These are phyloP conservation scores for Colletotrichum kahawae DNA, from an alignment of 2,329 filamentous ascomycete species.

Conservation along the genomic window DNA sequence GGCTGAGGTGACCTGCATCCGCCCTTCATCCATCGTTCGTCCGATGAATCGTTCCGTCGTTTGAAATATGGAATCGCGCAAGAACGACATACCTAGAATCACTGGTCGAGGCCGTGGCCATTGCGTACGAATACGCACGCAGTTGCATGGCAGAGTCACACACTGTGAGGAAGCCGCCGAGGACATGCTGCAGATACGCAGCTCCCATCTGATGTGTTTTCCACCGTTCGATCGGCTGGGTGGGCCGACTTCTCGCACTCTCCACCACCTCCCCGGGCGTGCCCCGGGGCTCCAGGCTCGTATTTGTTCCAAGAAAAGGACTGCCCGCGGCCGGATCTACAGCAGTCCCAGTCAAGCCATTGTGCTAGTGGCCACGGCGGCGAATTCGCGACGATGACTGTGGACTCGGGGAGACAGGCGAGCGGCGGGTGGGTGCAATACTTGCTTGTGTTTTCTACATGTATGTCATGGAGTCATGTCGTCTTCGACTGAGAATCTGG, in stretches of 20 bases:
- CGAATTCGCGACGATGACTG: not conserved
- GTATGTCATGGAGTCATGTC: not conserved
- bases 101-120: not conserved
- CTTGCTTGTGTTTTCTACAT: not conserved
- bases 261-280: not conserved
- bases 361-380: not conserved
- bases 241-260: slow-evolving; percentile 1
- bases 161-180: not conserved
- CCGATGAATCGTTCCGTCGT: not conserved
- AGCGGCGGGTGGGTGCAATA: not conserved
- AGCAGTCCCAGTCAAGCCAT: not conserved
- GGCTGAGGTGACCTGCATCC: not conserved
- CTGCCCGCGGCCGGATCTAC: slow-evolving; percentile 13
- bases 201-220: not conserved
- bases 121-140: not conserved
- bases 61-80: not conserved
- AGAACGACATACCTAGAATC: not conserved
- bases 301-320: slow-evolving; percentile 22
- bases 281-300: not conserved
- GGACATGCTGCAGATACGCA: not conserved
- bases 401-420: not conserved
- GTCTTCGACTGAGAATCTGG: not conserved
- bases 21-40: not conserved
- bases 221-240: not conserved
- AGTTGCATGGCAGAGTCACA: not conserved